phyloP scores from a whole-genome alignment of 2,329 filamentous ascomycete genomes.

The Torrubiellomyces zombiae region DNA sequence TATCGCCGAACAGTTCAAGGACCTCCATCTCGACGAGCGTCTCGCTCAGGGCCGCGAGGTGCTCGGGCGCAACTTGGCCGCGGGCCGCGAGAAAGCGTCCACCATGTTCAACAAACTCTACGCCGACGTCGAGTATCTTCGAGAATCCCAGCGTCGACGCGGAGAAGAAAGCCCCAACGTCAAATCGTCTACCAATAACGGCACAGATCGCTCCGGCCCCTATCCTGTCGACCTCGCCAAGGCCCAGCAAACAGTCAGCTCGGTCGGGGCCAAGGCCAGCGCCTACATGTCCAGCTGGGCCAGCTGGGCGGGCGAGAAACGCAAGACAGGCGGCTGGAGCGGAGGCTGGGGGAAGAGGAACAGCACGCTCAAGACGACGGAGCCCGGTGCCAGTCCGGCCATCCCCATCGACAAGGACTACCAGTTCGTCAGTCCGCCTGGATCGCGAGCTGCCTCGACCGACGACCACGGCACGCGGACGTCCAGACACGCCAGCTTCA shows the following conservation, averaged over 20 bases:
- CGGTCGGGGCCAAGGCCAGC: slow-evolving; percentile 38
- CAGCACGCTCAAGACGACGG: slow-evolving; percentile 14
- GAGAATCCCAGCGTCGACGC: slow-evolving; percentile 27
- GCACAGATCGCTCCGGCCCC: no score
- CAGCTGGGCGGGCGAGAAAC: slow-evolving; percentile 58
- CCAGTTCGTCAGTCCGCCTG: slow-evolving; percentile 16
- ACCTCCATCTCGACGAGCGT: slow-evolving; percentile 83
- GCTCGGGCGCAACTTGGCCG: slow-evolving; percentile 75
- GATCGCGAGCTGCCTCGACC: slow-evolving; percentile 12
- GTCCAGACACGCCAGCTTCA: slow-evolving; percentile 14
- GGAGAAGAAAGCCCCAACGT: slow-evolving; percentile 16
- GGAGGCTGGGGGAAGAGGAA: slow-evolving; percentile 21
- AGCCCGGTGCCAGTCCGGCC: slow-evolving; percentile 14
- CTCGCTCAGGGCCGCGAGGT: slow-evolving; percentile 71
- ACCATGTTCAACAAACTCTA: slow-evolving; percentile 79
- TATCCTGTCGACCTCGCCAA: slow-evolving; percentile 18
- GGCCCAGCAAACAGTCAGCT: slow-evolving; percentile 27
- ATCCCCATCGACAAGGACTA: slow-evolving; percentile 22
- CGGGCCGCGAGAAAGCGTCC: slow-evolving; percentile 74
- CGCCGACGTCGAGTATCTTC: slow-evolving; percentile 61
- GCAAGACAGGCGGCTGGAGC: slow-evolving; percentile 36
- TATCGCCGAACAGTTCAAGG: slow-evolving; percentile 79
- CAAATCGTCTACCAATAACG: slow-evolving; percentile 4
- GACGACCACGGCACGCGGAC: slow-evolving; percentile 14
- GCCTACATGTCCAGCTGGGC: slow-evolving; percentile 55